Conservation (phyloP, 805 yeast genomes). For the Metschnikowia sp. region DNA sequence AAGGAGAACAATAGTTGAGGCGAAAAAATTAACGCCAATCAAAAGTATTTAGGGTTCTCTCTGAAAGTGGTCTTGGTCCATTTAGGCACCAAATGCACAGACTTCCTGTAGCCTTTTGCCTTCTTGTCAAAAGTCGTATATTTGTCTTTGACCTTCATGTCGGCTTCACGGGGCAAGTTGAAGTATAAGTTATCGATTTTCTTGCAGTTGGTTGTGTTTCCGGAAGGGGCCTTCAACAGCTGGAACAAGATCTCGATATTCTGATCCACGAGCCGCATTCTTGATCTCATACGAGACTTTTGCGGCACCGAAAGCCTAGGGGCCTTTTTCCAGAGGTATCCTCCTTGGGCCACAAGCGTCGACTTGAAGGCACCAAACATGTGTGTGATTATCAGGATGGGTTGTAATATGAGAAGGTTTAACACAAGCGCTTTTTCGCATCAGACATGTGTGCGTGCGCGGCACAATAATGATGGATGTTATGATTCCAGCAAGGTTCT, state of each 20-base stretch:
- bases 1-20: background rate
- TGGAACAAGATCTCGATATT: constrained; percentile 64
- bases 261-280: constrained; percentile 78
- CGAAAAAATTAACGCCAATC: constrained; percentile 7
- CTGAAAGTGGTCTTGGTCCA: constrained; percentile 87
- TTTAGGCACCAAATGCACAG: constrained; percentile 82
- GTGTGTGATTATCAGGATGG: background rate
- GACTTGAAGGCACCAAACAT: constrained; percentile 77
- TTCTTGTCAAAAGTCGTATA: constrained; percentile 81
- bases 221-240: constrained; percentile 25
- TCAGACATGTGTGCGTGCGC: background rate
- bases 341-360: constrained; percentile 57
- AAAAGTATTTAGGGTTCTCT: constrained; percentile 71
- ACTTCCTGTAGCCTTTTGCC: constrained; percentile 77
- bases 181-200: constrained; percentile 36
- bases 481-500: too few relatives aligned
- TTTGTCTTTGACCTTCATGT: constrained; percentile 80
- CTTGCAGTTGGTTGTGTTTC: constrained; percentile 34
- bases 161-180: constrained; percentile 68
- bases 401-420: background rate
- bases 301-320: constrained; percentile 66
- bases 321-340: constrained; percentile 60
- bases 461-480: background rate
- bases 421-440: background rate
- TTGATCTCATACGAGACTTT: constrained; percentile 77